Conservation (phyloP, 2,329 filamentous ascomycete species). For the Penicillium digitatum region DNA sequence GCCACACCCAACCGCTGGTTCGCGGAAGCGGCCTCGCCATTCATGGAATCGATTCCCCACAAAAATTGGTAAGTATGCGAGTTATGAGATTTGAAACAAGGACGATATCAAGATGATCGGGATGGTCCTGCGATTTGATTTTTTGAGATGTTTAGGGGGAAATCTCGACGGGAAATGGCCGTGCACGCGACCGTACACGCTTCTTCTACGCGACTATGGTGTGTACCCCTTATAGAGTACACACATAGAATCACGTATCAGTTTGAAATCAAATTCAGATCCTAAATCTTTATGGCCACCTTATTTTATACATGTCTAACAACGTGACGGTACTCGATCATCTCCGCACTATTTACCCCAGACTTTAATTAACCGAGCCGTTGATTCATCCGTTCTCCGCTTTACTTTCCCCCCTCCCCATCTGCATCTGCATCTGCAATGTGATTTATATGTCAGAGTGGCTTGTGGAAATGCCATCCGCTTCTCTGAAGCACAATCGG, state of each 20-base stretch:
- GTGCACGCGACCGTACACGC: constrained; percentile 3
- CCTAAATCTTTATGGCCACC: not conserved
- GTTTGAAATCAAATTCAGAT: not conserved
- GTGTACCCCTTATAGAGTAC: not conserved
- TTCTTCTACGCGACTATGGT: not conserved
- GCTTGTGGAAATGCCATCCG: not conserved
- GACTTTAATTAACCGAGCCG: constrained; percentile 13
- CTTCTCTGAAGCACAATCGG: constrained; percentile 57
- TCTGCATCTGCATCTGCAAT: constrained; percentile 3
- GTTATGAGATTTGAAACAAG: not conserved
- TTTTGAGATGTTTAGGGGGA: not conserved
- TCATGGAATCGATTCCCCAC: constrained; percentile 25
- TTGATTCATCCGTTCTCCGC: constrained; percentile 13
- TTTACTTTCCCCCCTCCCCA: constrained; percentile 5
- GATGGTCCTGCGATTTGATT: not conserved
- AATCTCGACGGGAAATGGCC: not conserved
- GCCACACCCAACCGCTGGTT: constrained; percentile 28
- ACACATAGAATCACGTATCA: not conserved
- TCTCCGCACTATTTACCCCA: not conserved
- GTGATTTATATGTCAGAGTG: not conserved
- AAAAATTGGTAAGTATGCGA: not conserved
- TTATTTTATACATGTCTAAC: not conserved
- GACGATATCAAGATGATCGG: not conserved
- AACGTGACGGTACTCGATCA: not conserved
- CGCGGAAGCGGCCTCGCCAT: constrained; percentile 31